phyloP scores from a whole-genome alignment of 106 monocot species.

The Acorus calamus region DNA sequence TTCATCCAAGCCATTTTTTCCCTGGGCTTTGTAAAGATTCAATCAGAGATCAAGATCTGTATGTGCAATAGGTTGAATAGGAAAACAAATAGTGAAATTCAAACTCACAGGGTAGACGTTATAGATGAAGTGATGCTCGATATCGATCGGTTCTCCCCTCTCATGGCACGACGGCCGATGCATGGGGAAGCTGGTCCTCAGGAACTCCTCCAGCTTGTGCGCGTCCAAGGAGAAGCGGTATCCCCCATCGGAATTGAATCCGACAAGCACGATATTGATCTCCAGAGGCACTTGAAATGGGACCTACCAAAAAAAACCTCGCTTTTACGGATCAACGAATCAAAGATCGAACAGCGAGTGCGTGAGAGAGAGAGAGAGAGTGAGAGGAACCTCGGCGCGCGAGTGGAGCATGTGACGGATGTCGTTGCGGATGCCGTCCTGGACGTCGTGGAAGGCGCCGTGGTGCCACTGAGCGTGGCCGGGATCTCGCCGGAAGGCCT shows the following conservation, averaged over 20 bases:
- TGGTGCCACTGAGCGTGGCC: constrained; percentile 93
- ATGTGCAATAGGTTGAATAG: too few relatives aligned
- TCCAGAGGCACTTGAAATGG: constrained; percentile 97
- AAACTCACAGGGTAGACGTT: constrained; percentile 71
- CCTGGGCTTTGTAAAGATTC: too few relatives aligned
- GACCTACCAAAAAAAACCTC: constrained; percentile 39
- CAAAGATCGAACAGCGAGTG: background rate
- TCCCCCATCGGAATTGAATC: constrained; percentile 80
- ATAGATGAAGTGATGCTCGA: constrained; percentile 91
- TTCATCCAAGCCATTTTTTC: too few relatives aligned
- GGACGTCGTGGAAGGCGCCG: constrained; percentile 89
- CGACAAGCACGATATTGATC: constrained; percentile 81
- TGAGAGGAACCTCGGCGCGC: constrained; percentile 59
- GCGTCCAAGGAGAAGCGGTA: constrained; percentile 68
- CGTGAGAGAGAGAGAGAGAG: background rate
- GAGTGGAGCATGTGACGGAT: constrained; percentile 91
- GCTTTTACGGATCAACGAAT: background rate
- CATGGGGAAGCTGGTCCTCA: constrained; percentile 69
- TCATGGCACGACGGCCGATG: constrained; percentile 86
- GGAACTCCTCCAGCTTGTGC: constrained; percentile 60
- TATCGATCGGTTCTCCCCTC: constrained; percentile 93
- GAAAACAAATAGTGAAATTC: too few relatives aligned
- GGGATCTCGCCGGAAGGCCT: constrained; percentile 85
- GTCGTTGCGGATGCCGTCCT: constrained; percentile 81
- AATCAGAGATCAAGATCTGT: too few relatives aligned